Base-by-base conservation (phyloP, 2,329 filamentous ascomycete genomes). In the Diplodia intermedia region DNA sequence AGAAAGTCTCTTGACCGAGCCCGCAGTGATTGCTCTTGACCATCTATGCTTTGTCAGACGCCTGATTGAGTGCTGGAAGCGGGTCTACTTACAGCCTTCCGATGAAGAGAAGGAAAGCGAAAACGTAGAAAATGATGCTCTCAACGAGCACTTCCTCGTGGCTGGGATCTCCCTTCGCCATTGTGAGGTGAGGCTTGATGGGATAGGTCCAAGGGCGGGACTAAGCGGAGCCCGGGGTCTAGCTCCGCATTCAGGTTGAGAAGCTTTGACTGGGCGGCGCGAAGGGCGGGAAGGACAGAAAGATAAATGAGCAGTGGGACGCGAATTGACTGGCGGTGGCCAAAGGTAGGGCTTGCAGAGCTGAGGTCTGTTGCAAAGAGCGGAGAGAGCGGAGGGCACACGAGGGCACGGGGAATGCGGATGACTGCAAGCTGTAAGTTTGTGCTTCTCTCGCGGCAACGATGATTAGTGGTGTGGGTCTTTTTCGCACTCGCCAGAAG, bases 121-220 rank as follows among this genome's bases (percentile, higher is more conserved):
- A 54, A 6, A 43, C 33, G 53, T 67, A 70, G 26, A 68, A 68
- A 7, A 65, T 40, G 26, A 66, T 67, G 33, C 55, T 56, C 62
- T 70, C 69, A n/a, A 66, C 47, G 33, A 70, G 66, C 52, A 70
- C 40, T 15, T 68, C 50, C n/a, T 43, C 20, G 12, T 56, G 54
- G 40, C 55, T 67, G 5, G 68, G 68, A 8, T 67, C 66, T 11
- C 54, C 54, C n/a, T 67, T 56, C 2, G 56, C 66, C 66, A 67
- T 67, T 12, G 40, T 38, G 60, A 47, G 50, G 23, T 18, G 9
- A 26, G 23, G 26, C 47, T 31, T 9, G 31, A 18, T 31, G n/a
- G 47, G 12, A 50, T 14, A 49, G n/a, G n/a, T 38, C 31, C 15
- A 47, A 23, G 20, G 18, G 31, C 60, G 60, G 60, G 47, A 52